A percentile compares a stretch with the other conserved stretches of the same genome.
Conservation (phyloP, 345 rosid species). For the Hibiscus trionum region DNA sequence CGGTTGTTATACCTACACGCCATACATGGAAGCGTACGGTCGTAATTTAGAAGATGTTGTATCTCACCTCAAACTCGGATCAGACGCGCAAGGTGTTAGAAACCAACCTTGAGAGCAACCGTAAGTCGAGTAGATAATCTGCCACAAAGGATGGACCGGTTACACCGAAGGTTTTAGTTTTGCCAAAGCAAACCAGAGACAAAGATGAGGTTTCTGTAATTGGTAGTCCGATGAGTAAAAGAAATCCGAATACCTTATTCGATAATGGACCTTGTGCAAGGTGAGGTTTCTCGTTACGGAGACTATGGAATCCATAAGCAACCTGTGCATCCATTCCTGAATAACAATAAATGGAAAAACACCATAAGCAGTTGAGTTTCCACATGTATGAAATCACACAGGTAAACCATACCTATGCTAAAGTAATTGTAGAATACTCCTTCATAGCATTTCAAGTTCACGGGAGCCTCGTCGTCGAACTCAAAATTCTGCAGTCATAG, state of each 20-base stretch:
- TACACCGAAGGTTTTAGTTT: too few relatives aligned
- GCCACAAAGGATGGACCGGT: slow-evolving; percentile 19
- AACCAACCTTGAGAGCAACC: slow-evolving; percentile 98
- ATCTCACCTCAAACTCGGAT: slow-evolving; percentile 80
- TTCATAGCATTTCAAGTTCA: slow-evolving; percentile 43
- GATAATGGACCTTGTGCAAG: slow-evolving; percentile 94
- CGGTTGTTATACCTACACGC: background rate
- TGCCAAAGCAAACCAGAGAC: too few relatives aligned
- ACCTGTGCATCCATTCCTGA: slow-evolving; percentile 99
- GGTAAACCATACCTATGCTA: slow-evolving; percentile 71
- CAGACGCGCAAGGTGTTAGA: slow-evolving; percentile 75
- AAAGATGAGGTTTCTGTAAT: too few relatives aligned
- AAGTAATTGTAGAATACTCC: slow-evolving; percentile 94
- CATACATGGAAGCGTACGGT: too few relatives aligned
- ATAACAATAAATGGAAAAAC: background rate
- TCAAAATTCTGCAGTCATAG: slow-evolving; percentile 44
- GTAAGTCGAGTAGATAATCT: slow-evolving; percentile 89
- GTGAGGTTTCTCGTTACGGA: slow-evolving; percentile 86
- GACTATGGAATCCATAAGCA: slow-evolving; percentile 91
- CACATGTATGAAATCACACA: background rate
- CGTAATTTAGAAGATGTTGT: too few relatives aligned
- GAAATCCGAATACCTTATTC: slow-evolving; percentile 55
- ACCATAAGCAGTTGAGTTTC: background rate
- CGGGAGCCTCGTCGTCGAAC: slow-evolving; percentile 56
- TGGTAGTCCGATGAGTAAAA: background rate